A percentile compares a stretch with the other conserved stretches of the same genome.
These are phyloP conservation scores for Sporisorium iseilematis-ciliati DNA, from an alignment of 1,284 basidiomycete species.

Conservation along the genomic window DNA sequence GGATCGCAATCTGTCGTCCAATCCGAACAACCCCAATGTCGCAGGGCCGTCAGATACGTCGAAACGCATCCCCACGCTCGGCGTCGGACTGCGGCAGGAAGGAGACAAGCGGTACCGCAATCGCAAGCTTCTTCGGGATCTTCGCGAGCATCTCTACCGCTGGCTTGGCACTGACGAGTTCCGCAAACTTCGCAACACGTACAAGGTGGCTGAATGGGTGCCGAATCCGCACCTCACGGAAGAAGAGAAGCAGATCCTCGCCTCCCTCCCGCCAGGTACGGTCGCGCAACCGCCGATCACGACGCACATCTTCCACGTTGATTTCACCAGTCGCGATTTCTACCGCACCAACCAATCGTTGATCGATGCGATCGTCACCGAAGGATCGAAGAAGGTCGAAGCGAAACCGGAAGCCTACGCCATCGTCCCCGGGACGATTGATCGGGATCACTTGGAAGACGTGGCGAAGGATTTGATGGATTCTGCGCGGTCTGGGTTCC, in stretches of 20 bases:
- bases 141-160: constrained; percentile 56
- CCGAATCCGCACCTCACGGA: constrained; percentile 45
- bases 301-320: constrained; percentile 54
- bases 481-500: constrained; percentile 51
- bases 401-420: constrained; percentile 54
- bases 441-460: constrained; percentile 52
- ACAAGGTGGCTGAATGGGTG: constrained; percentile 56
- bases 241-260: constrained; percentile 45
- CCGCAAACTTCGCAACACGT: constrained; percentile 51
- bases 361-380: constrained; percentile 51
- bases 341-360: constrained; percentile 56
- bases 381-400: constrained; percentile 45
- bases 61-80: constrained; percentile 47
- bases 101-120: constrained; percentile 57
- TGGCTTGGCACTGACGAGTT: constrained; percentile 58
- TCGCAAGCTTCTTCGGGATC: constrained; percentile 55
- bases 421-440: constrained; percentile 51
- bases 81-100: constrained; percentile 49
- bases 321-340: constrained; percentile 50
- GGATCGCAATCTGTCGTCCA: constrained; percentile 12
- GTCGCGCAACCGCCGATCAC: constrained; percentile 53
- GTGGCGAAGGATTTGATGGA: constrained; percentile 62
- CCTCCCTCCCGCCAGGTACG: constrained; percentile 33
- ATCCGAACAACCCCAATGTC: constrained; percentile 14
- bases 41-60: constrained; percentile 19